Percentiles rank a stretch among this genome's conserved stretches.
phyloP scores from a whole-genome alignment of 2,329 filamentous ascomycete species.

The Emmonsiellopsis sp. region DNA sequence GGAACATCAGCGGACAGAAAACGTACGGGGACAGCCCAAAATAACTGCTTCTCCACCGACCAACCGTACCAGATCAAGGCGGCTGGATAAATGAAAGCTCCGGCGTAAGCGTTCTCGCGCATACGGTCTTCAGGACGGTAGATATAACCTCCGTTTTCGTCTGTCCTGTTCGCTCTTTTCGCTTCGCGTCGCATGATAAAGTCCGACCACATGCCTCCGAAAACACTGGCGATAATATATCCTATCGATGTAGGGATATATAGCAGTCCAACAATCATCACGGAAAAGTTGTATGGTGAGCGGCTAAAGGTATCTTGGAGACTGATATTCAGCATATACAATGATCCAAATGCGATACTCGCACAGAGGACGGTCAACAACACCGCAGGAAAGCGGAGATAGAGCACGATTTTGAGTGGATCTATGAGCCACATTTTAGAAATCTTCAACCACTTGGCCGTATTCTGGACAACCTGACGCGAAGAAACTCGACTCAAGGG shows the following conservation, averaged over 20 bases:
- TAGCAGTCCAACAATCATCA: constrained; percentile 61
- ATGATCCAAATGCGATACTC: constrained; percentile 62
- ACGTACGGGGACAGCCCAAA: constrained; percentile 50
- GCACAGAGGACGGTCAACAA: constrained; percentile 64
- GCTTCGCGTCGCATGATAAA: constrained; percentile 71
- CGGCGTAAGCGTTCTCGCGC: constrained; percentile 72
- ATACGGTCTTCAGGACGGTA: constrained; percentile 72
- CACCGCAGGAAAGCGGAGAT: constrained; percentile 66
- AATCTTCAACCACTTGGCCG: constrained; percentile 44
- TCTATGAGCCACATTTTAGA: constrained; percentile 59
- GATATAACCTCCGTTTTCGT: constrained; percentile 55
- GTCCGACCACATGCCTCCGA: constrained; percentile 72
- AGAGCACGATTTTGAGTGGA: constrained; percentile 59
- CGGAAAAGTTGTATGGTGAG: constrained; percentile 58
- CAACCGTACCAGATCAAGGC: constrained; percentile 71
- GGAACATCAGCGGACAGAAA: neutral
- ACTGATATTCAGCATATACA: constrained; percentile 71
- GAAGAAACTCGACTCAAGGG: constrained; percentile 48
- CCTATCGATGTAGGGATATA: constrained; percentile 70
- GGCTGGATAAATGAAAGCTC: constrained; percentile 58
- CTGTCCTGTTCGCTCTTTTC: constrained; percentile 57
- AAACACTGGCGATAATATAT: constrained; percentile 58
- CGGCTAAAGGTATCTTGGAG: constrained; percentile 60
- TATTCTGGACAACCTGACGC: constrained; percentile 49
- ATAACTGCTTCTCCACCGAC: constrained; percentile 53